Percentiles rank a stretch among this genome's conserved stretches.
phyloP scores from a whole-genome alignment of 2,329 filamentous ascomycete species.

The Colletotrichum viniferum region DNA sequence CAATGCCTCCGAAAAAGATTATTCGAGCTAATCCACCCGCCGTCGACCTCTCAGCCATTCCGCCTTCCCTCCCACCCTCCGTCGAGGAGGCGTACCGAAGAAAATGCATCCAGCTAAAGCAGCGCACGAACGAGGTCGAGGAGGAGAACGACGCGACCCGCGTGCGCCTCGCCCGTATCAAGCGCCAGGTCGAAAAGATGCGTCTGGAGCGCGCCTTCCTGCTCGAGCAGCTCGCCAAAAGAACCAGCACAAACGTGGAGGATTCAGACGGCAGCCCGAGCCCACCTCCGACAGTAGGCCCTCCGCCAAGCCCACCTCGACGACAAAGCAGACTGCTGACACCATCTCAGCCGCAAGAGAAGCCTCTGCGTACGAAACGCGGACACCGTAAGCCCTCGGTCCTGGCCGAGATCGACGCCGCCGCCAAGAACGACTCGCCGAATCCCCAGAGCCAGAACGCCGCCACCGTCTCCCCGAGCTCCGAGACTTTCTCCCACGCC shows the following conservation, averaged over 20 bases:
- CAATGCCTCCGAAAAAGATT: conserved; percentile 41
- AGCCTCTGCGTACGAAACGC: conserved; percentile 76
- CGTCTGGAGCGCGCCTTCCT: conserved; percentile 82
- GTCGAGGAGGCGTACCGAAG: conserved; percentile 95
- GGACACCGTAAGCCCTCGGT: conserved; percentile 68
- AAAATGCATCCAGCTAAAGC: conserved; percentile 95
- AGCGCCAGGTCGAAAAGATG: conserved; percentile 89
- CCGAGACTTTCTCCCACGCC: conserved; percentile 58
- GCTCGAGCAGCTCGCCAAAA: conserved; percentile 73
- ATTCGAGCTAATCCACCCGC: conserved; percentile 38
- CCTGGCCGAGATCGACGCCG: conserved; percentile 45
- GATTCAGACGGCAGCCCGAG: conserved; percentile 81
- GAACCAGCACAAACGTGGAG: conserved; percentile 76
- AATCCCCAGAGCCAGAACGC: conserved; percentile 52
- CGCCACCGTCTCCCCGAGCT: conserved; percentile 51
- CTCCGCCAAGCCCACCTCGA: conserved; percentile 20
- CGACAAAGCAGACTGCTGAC: conserved; percentile 22
- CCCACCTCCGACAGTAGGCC: conserved; percentile 76
- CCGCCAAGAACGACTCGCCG: conserved; percentile 39
- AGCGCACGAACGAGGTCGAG: conserved; percentile 89
- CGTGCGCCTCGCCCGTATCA: conserved; percentile 77
- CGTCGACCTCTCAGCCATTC: conserved; percentile 48
- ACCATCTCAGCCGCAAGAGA: conserved; percentile 70
- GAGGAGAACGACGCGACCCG: conserved; percentile 86
- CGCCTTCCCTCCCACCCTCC: conserved; percentile 76